Base-by-base conservation (phyloP, 345 rosid species). In the Cardiospermum halicacabum region DNA sequence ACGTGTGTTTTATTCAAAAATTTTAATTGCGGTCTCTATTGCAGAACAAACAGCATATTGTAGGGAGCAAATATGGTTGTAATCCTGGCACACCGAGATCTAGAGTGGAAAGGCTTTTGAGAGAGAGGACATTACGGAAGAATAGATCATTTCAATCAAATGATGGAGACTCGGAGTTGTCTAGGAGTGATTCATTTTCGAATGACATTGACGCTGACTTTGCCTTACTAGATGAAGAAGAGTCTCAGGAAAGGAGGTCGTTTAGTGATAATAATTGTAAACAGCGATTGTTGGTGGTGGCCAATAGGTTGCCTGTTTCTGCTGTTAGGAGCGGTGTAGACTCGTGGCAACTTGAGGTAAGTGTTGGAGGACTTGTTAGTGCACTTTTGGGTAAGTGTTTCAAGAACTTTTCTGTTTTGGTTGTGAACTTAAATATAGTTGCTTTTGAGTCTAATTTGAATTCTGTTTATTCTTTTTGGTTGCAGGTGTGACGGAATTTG, bases 241-340 rank as follows among this genome's bases (percentile, higher is more conserved):
- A 65, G 5, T 26, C 37, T 3, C 19, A 28, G 21, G 72, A 62
- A 1, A 70, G 68, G 18, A 68, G 72, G 24, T 3, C 30, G 15
- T 28, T 68, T 1, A 27, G n/a, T 21, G 85, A 67, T 63, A 69
- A 71, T 30, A 5, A 48, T 49, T 75, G 75, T n/a, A 83, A 68
- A 72, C 85, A 83, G 64, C 79, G 88, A 11, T 58, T 83, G 6
- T 62, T 83, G 68, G 88, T 83, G 70, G 88, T 83, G 22, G 83
- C 88, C 66, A 83, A 83, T 57, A 76, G 88, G 73, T 50, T 83
- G 55, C 88, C 88, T 0, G 85, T 83, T 34, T 83, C 85, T 59
- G 88, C 88, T 10, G 59, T 69, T 28, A 74, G 88, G 70, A 73
- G 32, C 56, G 81, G 80, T 22, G 77, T 70, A 27, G 76, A 76